A percentile compares a stretch with the other conserved stretches of the same genome.
Conservation (phyloP, 768 basidiomycete genomes). For the Lentinula lateritia region DNA sequence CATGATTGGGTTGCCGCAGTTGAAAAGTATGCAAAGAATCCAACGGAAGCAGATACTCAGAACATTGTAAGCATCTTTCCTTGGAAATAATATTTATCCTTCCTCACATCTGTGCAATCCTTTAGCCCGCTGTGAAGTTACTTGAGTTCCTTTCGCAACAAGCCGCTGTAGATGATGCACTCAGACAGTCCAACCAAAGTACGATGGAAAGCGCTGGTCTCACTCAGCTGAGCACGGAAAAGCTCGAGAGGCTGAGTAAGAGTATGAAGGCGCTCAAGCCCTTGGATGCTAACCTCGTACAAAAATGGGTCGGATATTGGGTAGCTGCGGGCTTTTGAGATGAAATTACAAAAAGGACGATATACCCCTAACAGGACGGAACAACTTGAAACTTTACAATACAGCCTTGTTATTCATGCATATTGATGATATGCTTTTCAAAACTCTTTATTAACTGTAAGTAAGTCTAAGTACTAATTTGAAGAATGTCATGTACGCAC, state of each 20-base stretch:
- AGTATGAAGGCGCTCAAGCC: not conserved
- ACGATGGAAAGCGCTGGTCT: constrained; percentile 3
- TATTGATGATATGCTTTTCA: too few species aligned
- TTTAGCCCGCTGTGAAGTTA: constrained; percentile 29
- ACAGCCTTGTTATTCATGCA: too few species aligned
- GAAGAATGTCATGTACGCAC: too few species aligned
- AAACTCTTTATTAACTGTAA: too few species aligned
- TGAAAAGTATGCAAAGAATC: constrained; percentile 15
- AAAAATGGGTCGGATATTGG: constrained; percentile 3
- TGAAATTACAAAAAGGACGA: too few species aligned
- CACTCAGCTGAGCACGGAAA: not conserved
- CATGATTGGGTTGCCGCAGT: constrained; percentile 23
- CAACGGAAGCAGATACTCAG: constrained; percentile 20
- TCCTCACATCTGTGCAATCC: not conserved
- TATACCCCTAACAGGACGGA: too few species aligned
- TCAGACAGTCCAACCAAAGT: constrained; percentile 1
- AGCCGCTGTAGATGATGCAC: constrained; percentile 13
- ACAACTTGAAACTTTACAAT: too few species aligned
- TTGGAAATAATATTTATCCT: not conserved
- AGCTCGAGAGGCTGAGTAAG: not conserved
- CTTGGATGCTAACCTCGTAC: not conserved
- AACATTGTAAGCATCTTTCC: constrained; percentile 23
- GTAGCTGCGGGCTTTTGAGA: not conserved
- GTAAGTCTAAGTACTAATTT: not conserved
- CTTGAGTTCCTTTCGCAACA: constrained; percentile 20